Base-by-base conservation (phyloP, 331 rosid genomes). In the Prunus yedoensis region DNA sequence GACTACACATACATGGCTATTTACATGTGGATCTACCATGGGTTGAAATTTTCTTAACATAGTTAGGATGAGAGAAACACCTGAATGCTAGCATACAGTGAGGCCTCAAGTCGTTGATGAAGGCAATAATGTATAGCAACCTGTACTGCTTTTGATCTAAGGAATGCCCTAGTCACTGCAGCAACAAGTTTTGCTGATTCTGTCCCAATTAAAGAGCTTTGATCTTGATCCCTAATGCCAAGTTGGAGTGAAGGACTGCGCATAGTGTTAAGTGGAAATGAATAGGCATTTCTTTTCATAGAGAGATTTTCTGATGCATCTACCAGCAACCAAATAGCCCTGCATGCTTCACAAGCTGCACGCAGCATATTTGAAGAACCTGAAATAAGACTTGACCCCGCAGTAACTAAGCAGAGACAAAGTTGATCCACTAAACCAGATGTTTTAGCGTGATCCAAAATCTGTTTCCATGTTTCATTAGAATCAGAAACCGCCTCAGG, bases 331-430 rank as follows among this genome's bases (percentile, higher is more conserved):
- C 99, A 95, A 84, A 85, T 73, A 73, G 97, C 94, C 73, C 84
- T 85, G 68, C 97, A 92, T 49, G 96, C 92, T 85, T 95, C 97
- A 79, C 94, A 89, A 75, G 99, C 96, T 80, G 90, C 90, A 74
- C 94, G 89, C 69, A 87, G 79, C 87, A 95, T 88, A 81, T 75
- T 81, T 52, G 94, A 90, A 82, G 99, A 92, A 69, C 99, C 99
- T 25, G 93, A 91, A 76, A 85, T 85, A 78, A 91, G 94, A 83
- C 98, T 88, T 0, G 94, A 85, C 47, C 97, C 99, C 59, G 97
- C 84, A 72, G 81, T 88, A 46, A 87, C 89, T 83, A 95, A 83
- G 86, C 99, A 86, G n/a, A 76, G 76, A 83, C 96, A 92, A 80
- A 95, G 86, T 76, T 84, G 91, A 78, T 92, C 99, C 52, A 87